Base-by-base conservation (phyloP, 1,139 yeast genomes). In the Petasospora rhodanensis region DNA sequence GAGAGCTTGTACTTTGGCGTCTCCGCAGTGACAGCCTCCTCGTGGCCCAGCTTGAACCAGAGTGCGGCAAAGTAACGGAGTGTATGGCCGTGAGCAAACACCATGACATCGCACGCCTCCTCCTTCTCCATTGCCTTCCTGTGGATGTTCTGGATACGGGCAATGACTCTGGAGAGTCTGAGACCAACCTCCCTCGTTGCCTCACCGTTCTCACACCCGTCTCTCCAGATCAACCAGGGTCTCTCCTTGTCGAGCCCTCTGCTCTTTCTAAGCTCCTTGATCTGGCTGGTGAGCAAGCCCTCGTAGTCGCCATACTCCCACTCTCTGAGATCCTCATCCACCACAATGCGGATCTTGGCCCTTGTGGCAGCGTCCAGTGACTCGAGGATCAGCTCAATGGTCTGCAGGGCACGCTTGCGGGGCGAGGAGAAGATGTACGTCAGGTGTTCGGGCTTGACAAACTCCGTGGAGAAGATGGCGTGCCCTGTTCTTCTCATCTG, bases 231-330 rank as follows among this genome's bases (percentile, higher is more conserved):
- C 35, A 68, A 64, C 96, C 96, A 89, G n/a, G 66, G 66, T 47
- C 37, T 59, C 49, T 40, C 70, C 62, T 43, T 49, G 44, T 73
- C 78, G 30, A 83, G 62, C 0, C 94, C 95, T 40, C 80, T 68
- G 14, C 61, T 54, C 28, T 63, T 62, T 50, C 96, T 73, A 45
- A 74, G 56, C 9, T 64, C 69, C 26, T 70, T 63, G 55, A 89
- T 87, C 47, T 87, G 76, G 11, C 63, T 59, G 1, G 95, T 82
- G 37, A 68, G 58, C 49, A 79, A 59, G 5, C 97, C 97, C 63
- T 89, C 97, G 57, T 89, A 89, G 51, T 84, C 93, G 47, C 97
- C 97, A 53, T 89, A 89, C 47, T 85, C 93, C 96, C 97, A 89
- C 61, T 89, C 97, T 45, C 93, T 70, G 32, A 86, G 61, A 49